Conservation (phyloP, 345 rosid species). For the Draba incana region DNA sequence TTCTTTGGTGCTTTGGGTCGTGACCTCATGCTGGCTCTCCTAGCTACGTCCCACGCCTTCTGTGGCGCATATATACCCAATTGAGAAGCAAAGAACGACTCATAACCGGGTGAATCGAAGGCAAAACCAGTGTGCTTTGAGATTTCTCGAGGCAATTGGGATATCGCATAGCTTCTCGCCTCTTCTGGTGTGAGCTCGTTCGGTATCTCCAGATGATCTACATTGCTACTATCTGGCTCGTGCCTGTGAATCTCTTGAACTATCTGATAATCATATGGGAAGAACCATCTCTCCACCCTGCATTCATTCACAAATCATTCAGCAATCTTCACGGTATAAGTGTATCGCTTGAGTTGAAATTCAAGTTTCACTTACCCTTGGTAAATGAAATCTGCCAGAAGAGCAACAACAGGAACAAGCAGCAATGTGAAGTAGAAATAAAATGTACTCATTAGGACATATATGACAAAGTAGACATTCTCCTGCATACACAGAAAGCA, state of each 20-base stretch:
- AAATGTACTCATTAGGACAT: constrained; percentile 82
- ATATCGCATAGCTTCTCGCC: constrained; percentile 74
- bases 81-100: constrained; percentile 92
- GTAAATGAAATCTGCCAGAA: constrained; percentile 84
- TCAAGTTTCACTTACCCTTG: constrained; percentile 55
- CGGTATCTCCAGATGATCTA: constrained; percentile 53
- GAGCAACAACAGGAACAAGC: constrained; percentile 83
- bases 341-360: neutral
- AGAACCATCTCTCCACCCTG: constrained; percentile 91
- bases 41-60: constrained; percentile 97
- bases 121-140: constrained; percentile 94
- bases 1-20: constrained; percentile 53
- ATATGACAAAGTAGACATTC: constrained; percentile 78
- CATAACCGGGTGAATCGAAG: constrained; percentile 94
- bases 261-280: constrained; percentile 88
- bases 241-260: constrained; percentile 87
- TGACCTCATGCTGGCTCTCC: constrained; percentile 84
- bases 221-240: constrained; percentile 50
- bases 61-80: constrained; percentile 80
- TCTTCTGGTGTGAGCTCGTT: constrained; percentile 70
- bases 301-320: constrained; percentile 17
- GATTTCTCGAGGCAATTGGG: constrained; percentile 82
- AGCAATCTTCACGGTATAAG: neutral
- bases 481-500: constrained; percentile 55
- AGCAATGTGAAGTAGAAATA: constrained; percentile 81